Evolutionary conservation across 2,329 filamentous ascomycete species (phyloP).

Genomic region (Akanthomyces muscarius): DNA sequence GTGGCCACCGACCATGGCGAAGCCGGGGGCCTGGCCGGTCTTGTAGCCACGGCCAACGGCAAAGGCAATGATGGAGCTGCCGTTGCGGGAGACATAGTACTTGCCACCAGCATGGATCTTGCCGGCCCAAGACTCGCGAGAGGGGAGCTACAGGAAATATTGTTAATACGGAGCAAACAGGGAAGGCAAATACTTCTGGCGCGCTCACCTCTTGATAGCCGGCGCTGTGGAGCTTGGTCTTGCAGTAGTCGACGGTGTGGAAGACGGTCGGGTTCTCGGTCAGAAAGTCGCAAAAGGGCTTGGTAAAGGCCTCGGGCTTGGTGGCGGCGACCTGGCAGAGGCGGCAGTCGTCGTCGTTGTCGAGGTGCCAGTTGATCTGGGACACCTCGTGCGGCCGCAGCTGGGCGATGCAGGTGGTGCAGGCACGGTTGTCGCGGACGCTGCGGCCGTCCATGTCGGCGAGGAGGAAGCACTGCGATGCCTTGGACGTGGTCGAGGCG

Average conservation of each 20-base stretch:
- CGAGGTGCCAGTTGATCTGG: slow-evolving; percentile 31
- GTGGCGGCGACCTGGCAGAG: slow-evolving; percentile 37
- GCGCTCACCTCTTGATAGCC: slow-evolving; percentile 70
- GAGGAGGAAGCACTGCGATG: slow-evolving; percentile 44
- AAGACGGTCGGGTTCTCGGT: slow-evolving; percentile 89
- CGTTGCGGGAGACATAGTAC: slow-evolving; percentile 85
- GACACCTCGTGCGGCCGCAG: slow-evolving; percentile 27
- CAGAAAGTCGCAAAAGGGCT: slow-evolving; percentile 85
- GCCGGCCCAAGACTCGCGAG: slow-evolving; percentile 71
- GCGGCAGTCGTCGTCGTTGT: slow-evolving; percentile 27
- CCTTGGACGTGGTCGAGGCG: slow-evolving; percentile 5
- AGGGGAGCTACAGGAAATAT: slow-evolving; percentile 53
- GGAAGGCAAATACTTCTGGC: background rate
- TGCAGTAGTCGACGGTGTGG: slow-evolving; percentile 79
- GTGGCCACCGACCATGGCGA: slow-evolving; percentile 86
- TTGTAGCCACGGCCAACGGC: slow-evolving; percentile 75
- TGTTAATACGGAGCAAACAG: background rate
- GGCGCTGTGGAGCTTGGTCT: slow-evolving; percentile 62
- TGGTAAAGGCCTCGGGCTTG: slow-evolving; percentile 64
- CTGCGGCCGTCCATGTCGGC: slow-evolving; percentile 38
- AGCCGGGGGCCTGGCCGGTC: slow-evolving; percentile 66
- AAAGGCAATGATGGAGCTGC: slow-evolving; percentile 81
- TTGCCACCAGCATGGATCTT: slow-evolving; percentile 76
- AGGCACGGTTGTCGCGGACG: slow-evolving; percentile 33
- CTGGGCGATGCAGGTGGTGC: slow-evolving; percentile 36